Evolutionary conservation across 1,284 basidiomycete species (phyloP).

Genomic region (Leccinum solheimii): DNA sequence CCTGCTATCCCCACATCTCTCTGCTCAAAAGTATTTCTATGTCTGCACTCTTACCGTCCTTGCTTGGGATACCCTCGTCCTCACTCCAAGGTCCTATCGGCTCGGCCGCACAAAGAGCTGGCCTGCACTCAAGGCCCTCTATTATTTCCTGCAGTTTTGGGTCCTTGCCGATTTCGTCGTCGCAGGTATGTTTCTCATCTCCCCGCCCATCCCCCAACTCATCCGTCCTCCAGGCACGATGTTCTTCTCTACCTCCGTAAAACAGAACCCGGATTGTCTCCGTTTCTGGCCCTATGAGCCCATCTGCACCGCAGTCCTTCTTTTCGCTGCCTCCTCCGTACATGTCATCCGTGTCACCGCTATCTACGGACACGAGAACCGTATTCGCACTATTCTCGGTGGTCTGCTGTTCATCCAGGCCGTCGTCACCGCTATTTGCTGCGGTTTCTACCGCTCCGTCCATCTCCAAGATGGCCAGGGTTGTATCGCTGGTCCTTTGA

Average conservation of each 20-base stretch:
- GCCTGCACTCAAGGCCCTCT: constrained; percentile 74
- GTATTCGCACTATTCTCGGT: constrained; percentile 56
- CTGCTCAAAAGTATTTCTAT: constrained; percentile 82
- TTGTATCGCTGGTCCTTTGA: constrained; percentile 77
- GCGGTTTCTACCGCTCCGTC: constrained; percentile 74
- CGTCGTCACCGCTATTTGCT: constrained; percentile 65
- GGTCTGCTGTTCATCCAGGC: constrained; percentile 63
- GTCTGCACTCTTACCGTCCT: constrained; percentile 84
- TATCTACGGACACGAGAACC: constrained; percentile 64
- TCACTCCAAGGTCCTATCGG: constrained; percentile 73
- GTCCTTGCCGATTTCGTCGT: constrained; percentile 76
- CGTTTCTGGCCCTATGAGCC: constrained; percentile 82
- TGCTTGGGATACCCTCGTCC: constrained; percentile 82
- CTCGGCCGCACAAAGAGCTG: constrained; percentile 67
- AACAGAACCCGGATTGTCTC: constrained; percentile 51
- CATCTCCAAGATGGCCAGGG: constrained; percentile 70
- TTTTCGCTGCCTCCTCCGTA: constrained; percentile 60
- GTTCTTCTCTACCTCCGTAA: constrained; percentile 75
- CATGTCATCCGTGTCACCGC: constrained; percentile 41
- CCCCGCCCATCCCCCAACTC: background rate
- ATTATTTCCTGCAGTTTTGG: constrained; percentile 69
- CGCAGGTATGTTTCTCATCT: constrained; percentile 52
- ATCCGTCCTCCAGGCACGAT: constrained; percentile 56
- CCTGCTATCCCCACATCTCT: constrained; percentile 69
- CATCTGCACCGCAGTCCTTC: constrained; percentile 74